Base-by-base conservation (phyloP, 495 filamentous ascomycete species). In the Penicillium robsamsonii region DNA sequence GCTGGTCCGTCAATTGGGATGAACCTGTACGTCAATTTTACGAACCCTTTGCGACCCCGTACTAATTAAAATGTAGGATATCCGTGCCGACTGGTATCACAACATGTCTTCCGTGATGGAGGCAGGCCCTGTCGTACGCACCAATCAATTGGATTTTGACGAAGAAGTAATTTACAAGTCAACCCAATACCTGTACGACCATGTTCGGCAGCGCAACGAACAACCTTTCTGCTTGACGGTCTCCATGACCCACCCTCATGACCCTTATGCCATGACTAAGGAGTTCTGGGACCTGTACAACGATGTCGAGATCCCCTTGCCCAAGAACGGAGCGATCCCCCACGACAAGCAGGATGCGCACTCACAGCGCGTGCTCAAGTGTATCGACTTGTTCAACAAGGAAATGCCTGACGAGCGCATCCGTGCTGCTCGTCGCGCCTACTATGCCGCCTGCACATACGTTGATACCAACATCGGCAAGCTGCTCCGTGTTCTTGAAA, bases 111-210 rank as follows among this genome's bases (percentile, higher is more conserved):
- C 90, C 9, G 91, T 96, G 58, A 75, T 90, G 68, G 89, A 96
- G 64, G 91, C 91, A 2, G 91, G 91, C 9, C 79, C 82, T 3
- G 92, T 90, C 52, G 82, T 94, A 29, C 81, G 90, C 55, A 91
- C 87, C 63, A 96, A 96, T 75, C 91, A 96, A 75, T 81, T 96
- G n/a, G 91, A 96, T 64, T 96, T 90, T 60, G 91, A 96, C 61
- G 90, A 94, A 73, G 91, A 96, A 70, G 90, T 94, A 61, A 91
- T 94, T 80, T 91, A 90, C 71, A 86, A 84, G 73, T 83, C 87
- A 7, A 85, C 80, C 33, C 90, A 93, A 70, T 96, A 90, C 66
- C 75, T 96, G 35, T 92, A 88, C 69, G 87, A 93, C 71, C 82
- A 91, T 57, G 88, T 91, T 20, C 86, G 91, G 4, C 80, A 89